Evolutionary conservation across 441 rosid genomes (phyloP), one percentile per base, ranked within the genome.

Genomic region (Breynia disticha): DNA sequence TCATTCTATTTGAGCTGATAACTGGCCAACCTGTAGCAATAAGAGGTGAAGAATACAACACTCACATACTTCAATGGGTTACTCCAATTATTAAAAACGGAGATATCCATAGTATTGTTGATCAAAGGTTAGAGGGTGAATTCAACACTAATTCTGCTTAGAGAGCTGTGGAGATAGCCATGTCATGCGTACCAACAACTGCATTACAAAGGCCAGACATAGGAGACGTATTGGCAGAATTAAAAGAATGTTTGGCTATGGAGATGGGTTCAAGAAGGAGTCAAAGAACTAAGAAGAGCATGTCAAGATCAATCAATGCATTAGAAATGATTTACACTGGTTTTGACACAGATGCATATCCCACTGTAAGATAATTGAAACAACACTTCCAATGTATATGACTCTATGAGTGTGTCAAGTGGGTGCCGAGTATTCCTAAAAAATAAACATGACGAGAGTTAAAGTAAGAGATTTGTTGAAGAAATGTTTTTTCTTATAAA

Each of bases 141-240:
- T n/a, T n/a, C n/a, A n/a, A n/a, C n/a, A 19, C 41, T 1, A 69
- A 19, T 53, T 68, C 79, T 24, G 67, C 68, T 0, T 72, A 79
- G 82, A 80, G 52, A 72, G 56, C 55, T 19, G 59, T 65, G 7
- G 80, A 82, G 55, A 49, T 62, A 44, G 86, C 82, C 16, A 66
- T 72, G 83, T 48, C 67, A 18, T 79, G 83, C 16, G 70, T 55
- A n/a, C 28, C 18, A 3, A 48, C 64, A 42, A 20, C 61, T 35
- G 48, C 80, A 3, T 12, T 21, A 13, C 60, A 64, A 28, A 72
- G 88, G 32, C 79, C 81, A 14, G 54, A 56, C 56, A 73, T 73
- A 50, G 67, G 63, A 8, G 52, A 58, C 16, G 74, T 79, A 9
- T 39, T 79, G 21, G 32, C 57, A 3, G 70, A 70, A 43, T 63